Evolutionary conservation across 495 filamentous ascomycete species (phyloP).

Genomic region (Apodospora peruviana): DNA sequence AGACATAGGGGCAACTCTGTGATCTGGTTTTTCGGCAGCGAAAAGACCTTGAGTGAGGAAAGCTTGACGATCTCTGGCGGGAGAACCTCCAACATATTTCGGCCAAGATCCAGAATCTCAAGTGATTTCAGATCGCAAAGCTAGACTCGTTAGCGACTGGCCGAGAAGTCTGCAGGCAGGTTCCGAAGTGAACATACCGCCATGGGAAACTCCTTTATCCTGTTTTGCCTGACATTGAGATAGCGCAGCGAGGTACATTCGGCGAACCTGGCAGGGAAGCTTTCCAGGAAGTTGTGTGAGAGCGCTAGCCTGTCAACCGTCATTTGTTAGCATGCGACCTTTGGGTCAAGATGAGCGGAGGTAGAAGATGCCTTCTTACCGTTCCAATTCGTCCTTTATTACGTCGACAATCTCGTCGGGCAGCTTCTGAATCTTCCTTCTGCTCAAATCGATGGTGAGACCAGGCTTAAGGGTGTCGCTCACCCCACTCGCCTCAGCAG

Average conservation of each 20-base stretch:
- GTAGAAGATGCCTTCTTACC: conserved; percentile 44
- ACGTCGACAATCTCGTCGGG: conserved; percentile 88
- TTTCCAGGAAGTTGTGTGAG: conserved; percentile 78
- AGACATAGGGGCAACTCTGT: conserved; percentile 74
- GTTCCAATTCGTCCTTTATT: conserved; percentile 87
- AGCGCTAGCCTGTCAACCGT: conserved; percentile 63
- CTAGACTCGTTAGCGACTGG: conserved; percentile 21
- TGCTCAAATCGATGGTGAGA: conserved; percentile 82
- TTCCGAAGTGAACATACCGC: conserved; percentile 52
- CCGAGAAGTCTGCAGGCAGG: conserved; percentile 1
- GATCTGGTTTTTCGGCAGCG: conserved; percentile 79
- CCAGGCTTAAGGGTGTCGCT: conserved; percentile 68
- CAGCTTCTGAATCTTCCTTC: conserved; percentile 71
- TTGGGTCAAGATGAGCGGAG: background rate
- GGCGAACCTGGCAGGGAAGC: conserved; percentile 75
- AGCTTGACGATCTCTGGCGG: conserved; percentile 76
- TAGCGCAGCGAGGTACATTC: conserved; percentile 86
- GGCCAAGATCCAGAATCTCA: conserved; percentile 87
- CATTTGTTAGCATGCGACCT: background rate
- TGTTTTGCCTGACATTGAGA: conserved; percentile 87
- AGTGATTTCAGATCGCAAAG: conserved; percentile 77
- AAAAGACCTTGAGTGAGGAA: conserved; percentile 69
- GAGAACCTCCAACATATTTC: conserved; percentile 72
- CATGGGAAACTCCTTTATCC: conserved; percentile 79
- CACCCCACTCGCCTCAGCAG: conserved; percentile 61